Conservation (phyloP, 495 filamentous ascomycete species). For the Saxophila tyrrhenica region DNA sequence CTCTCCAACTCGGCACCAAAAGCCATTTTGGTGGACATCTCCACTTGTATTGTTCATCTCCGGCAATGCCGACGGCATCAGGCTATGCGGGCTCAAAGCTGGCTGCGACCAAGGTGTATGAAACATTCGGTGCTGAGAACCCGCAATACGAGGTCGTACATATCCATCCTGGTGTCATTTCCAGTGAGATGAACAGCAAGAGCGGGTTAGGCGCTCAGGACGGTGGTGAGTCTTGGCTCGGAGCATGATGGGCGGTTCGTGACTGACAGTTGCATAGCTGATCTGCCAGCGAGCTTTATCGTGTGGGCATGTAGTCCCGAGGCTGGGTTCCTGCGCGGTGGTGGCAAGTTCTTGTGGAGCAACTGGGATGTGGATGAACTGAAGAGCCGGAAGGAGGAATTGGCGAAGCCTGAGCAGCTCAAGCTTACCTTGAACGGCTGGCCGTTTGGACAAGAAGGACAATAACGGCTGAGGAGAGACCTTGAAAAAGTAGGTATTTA, state of each 20-base stretch:
- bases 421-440: neutral
- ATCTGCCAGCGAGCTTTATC: conserved; percentile 32
- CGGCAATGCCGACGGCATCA: conserved; percentile 23
- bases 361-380: conserved; percentile 47
- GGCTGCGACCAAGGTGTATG: conserved; percentile 33
- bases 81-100: conserved; percentile 34
- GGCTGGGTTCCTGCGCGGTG: conserved; percentile 36
- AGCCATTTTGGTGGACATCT: conserved; percentile 31
- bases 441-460: neutral
- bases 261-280: conserved; percentile 23
- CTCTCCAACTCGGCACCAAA: conserved; percentile 28
- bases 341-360: conserved; percentile 35
- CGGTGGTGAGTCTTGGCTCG: conserved; percentile 27
- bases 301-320: conserved; percentile 42
- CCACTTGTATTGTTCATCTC: conserved; percentile 31
- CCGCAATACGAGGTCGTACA: conserved; percentile 32
- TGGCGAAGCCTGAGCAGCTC: conserved; percentile 19
- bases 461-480: neutral
- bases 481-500: neutral
- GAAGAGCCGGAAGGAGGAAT: conserved; percentile 30
- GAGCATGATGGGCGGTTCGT: neutral
- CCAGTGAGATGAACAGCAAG: conserved; percentile 32
- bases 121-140: conserved; percentile 27
- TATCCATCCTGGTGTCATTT: conserved; percentile 37
- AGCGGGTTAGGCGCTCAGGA: conserved; percentile 29